A percentile compares a stretch with the other conserved stretches of the same genome.
Conservation (phyloP, 192 early-diverging fungal species). For the Backusella tarrabulga region DNA sequence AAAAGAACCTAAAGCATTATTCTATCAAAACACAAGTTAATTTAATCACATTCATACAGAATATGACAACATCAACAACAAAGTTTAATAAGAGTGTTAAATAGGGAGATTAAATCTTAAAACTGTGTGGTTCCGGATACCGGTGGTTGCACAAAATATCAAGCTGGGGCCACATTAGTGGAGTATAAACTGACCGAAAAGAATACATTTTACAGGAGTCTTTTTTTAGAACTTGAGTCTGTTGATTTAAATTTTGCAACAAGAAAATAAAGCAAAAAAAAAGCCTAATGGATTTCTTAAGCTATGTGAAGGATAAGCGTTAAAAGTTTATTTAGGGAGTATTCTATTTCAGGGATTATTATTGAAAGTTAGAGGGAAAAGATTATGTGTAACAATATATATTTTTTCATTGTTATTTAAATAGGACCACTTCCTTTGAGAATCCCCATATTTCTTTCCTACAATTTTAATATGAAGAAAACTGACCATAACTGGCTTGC, state of each 20-base stretch:
- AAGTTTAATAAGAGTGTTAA: neutral
- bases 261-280: neutral
- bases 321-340: neutral
- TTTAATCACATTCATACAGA: neutral
- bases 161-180: neutral
- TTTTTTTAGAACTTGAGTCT: neutral
- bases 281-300: neutral
- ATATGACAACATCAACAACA: neutral
- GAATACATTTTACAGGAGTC: neutral
- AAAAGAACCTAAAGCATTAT: neutral
- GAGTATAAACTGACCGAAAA: neutral
- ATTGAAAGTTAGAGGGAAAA: neutral
- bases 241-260: neutral
- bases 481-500: neutral
- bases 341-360: neutral
- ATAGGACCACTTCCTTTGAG: neutral
- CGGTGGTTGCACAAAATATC: neutral
- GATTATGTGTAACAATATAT: neutral
- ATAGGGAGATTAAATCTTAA: neutral
- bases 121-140: neutral
- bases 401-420: conserved; percentile 1
- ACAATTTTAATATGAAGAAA: neutral
- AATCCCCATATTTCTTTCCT: neutral
- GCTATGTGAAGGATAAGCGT: neutral
- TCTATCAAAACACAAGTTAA: neutral